Evolutionary conservation across 1,139 yeast species (phyloP), one percentile per base, ranked within the genome.

Genomic region (Scheffersomyces quercinus): DNA sequence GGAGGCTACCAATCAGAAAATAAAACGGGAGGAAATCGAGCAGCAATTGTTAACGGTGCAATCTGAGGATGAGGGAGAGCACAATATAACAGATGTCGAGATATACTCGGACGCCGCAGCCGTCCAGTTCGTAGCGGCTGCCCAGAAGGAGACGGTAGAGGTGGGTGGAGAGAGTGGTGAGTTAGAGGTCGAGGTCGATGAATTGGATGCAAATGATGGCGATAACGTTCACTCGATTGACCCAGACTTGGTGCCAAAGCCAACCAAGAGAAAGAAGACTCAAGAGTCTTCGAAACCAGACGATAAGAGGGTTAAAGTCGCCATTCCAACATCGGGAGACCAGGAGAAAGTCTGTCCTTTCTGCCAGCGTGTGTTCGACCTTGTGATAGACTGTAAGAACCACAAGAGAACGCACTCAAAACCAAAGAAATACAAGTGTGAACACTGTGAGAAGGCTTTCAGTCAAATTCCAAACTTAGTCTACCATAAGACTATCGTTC

Each of bases 401-500:
- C 54, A 51, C 36, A 40, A 47, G 28, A 44, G 45, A 28, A 44
- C 46, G 3, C 55, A 45, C 36, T 35, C 36, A 13, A 49, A 48
- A 38, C 51, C 53, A 12, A 51, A 49, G 32, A 36, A 47, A 11
- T 45, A 41, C 37, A 39, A 34, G 33, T 53, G 56, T 29, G 42
- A 34, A 10, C 35, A 31, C 5, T 53, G 56, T 35, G 53, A 48
- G 29, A 52, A 52, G 40, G 30, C 35, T 20, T 53, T 51, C 38
- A 53, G 51, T 30, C 54, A 50, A 38, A 38, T 38, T 28, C 51
- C 44, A 13, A 49, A 50, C 41, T 37, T 53, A 28, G 37, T 43
- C 34, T 46, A 46, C 39, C 56, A 51, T 39, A 52, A 47, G 13
- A 44, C 46, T 6, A 44, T 44, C 9, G 47, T 49, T 12, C 56